A percentile compares a stretch with the other conserved stretches of the same genome.
phyloP scores from a whole-genome alignment of 2,329 filamentous ascomycete species.

The Neophaeococcomyces aloes region DNA sequence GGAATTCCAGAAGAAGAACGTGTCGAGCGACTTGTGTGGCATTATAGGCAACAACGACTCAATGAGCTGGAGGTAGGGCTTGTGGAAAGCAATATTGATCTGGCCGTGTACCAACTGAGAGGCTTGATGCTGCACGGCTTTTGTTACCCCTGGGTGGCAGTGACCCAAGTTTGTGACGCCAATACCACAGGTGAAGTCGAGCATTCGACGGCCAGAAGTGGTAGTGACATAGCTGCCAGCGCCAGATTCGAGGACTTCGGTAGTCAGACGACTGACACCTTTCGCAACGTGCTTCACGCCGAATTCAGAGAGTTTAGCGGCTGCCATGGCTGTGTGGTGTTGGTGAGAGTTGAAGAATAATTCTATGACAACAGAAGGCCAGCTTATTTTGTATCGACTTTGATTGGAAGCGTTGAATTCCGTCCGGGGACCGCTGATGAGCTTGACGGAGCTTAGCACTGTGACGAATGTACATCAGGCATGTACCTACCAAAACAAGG shows the following conservation, averaged over 20 bases:
- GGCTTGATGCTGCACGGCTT: constrained; percentile 28
- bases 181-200: constrained; percentile 29
- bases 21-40: constrained; percentile 29
- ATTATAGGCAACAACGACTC: constrained; percentile 27
- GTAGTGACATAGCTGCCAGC: constrained; percentile 27
- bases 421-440: neutral
- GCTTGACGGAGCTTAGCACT: neutral
- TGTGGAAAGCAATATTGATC: constrained; percentile 33
- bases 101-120: constrained; percentile 31
- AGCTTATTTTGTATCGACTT: too few relatives aligned
- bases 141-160: constrained; percentile 29
- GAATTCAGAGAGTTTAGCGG: constrained; percentile 23
- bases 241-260: constrained; percentile 25
- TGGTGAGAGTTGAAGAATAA: too few relatives aligned
- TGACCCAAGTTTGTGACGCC: constrained; percentile 29
- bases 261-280: constrained; percentile 21
- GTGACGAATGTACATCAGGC: too few relatives aligned
- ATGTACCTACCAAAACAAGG: too few relatives aligned
- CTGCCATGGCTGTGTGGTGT: neutral
- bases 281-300: constrained; percentile 21
- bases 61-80: constrained; percentile 29
- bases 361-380: too few relatives aligned
- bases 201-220: constrained; percentile 22
- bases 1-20: constrained; percentile 33
- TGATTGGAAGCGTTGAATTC: too few relatives aligned